Conservation (phyloP, 768 basidiomycete species). For the Pleurotus tuber-regium region DNA sequence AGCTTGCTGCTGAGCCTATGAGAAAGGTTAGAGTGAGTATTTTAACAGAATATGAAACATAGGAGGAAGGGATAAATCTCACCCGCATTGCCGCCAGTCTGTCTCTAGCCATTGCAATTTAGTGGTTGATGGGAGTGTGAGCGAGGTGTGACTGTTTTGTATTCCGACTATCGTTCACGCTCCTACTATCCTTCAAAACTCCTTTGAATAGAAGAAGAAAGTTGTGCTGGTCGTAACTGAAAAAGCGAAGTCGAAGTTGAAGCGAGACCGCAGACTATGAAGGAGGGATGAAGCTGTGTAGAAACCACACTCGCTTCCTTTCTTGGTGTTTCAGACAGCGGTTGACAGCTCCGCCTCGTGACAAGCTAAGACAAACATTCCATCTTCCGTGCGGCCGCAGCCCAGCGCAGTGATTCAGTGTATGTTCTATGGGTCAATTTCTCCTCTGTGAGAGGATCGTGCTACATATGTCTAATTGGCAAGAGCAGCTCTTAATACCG, state of each 20-base stretch:
- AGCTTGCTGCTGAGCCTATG: slow-evolving; percentile 69
- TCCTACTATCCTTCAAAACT: no score
- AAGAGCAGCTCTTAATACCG: slow-evolving; percentile 64
- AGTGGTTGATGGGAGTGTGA: neutral
- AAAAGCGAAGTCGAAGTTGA: slow-evolving; percentile 4
- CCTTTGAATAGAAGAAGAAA: neutral
- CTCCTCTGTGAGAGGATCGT: no score
- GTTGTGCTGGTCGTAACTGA: slow-evolving; percentile 5
- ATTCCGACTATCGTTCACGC: no score
- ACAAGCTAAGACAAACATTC: slow-evolving; percentile 15
- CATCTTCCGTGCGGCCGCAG: neutral
- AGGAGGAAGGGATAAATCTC: slow-evolving; percentile 22
- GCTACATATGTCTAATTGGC: slow-evolving; percentile 25
- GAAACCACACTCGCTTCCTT: slow-evolving; percentile 1
- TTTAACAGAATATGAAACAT: slow-evolving; percentile 1
- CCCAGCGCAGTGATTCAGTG: no score
- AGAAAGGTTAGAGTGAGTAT: slow-evolving; percentile 15
- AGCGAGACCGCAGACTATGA: slow-evolving; percentile 8
- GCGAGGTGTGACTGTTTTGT: neutral
- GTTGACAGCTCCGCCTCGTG: slow-evolving; percentile 10
- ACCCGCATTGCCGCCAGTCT: slow-evolving; percentile 88
- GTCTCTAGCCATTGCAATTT: slow-evolving; percentile 74
- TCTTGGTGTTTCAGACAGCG: slow-evolving; percentile 5
- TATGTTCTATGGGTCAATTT: no score
- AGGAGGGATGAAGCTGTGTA: slow-evolving; percentile 8